A percentile compares a stretch with the other conserved stretches of the same genome.
Evolutionary conservation across 2,329 filamentous ascomycete species (phyloP).

Genomic region (Arthrobotrys megalospora): DNA sequence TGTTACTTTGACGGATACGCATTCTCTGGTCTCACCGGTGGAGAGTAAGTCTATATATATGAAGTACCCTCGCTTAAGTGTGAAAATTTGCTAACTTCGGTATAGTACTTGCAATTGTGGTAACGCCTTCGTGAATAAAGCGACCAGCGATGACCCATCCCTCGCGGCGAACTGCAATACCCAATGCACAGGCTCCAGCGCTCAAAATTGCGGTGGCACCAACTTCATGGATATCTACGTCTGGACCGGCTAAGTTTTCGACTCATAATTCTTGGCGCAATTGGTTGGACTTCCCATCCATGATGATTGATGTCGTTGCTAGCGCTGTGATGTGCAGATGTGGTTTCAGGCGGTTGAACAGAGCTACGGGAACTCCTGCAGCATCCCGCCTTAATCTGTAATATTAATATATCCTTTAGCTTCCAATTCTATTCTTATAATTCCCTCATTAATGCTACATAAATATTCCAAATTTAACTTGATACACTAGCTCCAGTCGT

Average conservation of each 20-base stretch:
- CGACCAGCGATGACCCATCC: background rate
- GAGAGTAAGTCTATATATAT: background rate
- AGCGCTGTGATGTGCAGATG: too few species aligned
- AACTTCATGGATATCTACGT: background rate
- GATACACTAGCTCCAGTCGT: too few species aligned
- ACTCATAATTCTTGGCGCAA: background rate
- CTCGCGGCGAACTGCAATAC: background rate
- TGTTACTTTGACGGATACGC: background rate
- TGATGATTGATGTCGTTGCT: background rate
- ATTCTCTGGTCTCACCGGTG: background rate
- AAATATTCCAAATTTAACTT: background rate
- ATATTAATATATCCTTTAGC: background rate
- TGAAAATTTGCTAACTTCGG: background rate
- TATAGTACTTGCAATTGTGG: background rate
- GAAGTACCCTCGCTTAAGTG: background rate
- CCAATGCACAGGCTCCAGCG: background rate
- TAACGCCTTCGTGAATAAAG: background rate
- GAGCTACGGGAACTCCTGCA: too few species aligned
- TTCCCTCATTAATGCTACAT: too few species aligned
- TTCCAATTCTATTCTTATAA: too few species aligned
- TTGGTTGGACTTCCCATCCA: background rate
- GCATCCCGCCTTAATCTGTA: background rate
- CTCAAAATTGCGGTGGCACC: background rate
- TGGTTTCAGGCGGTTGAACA: too few species aligned
- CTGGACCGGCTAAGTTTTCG: slow-evolving; percentile 2